Evolutionary conservation across 164 flowering plant species (phyloP), one percentile per base, ranked within the genome.

Genomic region (Magnolia sinica): DNA sequence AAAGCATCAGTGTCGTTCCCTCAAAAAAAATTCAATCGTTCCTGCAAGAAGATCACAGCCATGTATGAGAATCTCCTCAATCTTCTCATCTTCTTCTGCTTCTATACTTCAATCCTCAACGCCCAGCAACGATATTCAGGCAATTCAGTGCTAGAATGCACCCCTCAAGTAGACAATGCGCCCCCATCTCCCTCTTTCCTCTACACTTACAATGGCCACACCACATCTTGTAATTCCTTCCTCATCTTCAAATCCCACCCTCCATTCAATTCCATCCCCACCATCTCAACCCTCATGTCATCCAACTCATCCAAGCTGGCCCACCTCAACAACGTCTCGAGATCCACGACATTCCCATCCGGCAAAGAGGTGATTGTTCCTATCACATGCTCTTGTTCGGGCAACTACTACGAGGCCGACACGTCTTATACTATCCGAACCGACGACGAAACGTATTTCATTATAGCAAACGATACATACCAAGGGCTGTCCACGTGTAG

Each of bases 401-500:
- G 93, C 71, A 50, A 75, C 71, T 85, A 82, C 76, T 92, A 83
- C 75, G 92, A 92, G 77, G 74, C 78, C 51, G 86, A 89, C 74
- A 64, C 91, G 19, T 79, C 88, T 80, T 89, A 88, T 69, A 78
- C 75, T 37, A 64, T 84, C 63, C 37, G 64, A 61, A 9, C 1
- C 6, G 0, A 16, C 0, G 78, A 1, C 0, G 80, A 87, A 16
- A 82, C 80, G 1, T 82, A 70, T 61, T 83, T 82, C n/a, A 6
- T 61, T 2, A 82, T 91, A 19, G 89, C 92, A 10, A 92, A 88
- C 72, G 9, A 81, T 66, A 90, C 88, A 0, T 91, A 77, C 51
- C 86, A 89, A 82, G 91, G 90, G 64, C 86, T 91, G 19, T 81
- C 94, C 5, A 92, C 95, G 23, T 93, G 98, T 74, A 87, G 87